Percentiles rank a stretch among this genome's conserved stretches.
Evolutionary conservation across 306 rosid genomes (phyloP).

Genomic region (Quercus agrifolia): DNA sequence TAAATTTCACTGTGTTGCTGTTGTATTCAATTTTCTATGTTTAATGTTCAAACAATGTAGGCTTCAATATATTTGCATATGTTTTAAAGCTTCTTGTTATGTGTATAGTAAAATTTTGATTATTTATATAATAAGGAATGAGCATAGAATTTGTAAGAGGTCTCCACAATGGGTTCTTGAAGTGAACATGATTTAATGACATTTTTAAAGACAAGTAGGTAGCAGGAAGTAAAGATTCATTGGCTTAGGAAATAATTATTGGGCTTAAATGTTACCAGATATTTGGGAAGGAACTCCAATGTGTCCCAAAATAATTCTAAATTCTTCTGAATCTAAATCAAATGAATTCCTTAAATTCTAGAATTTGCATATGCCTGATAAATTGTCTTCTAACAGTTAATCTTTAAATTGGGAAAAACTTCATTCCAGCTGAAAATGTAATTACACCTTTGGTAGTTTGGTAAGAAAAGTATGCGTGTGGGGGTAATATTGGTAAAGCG

Average conservation of each 20-base stretch:
- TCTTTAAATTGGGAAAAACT: background rate
- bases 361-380: background rate
- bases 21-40: background rate
- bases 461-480: background rate
- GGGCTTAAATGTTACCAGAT: background rate
- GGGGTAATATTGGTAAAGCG: background rate
- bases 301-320: background rate
- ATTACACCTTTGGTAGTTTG: background rate
- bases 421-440: background rate
- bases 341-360: background rate
- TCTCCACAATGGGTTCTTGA: background rate
- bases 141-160: background rate
- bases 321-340: background rate
- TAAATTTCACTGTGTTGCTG: slow-evolving; percentile 22
- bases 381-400: background rate
- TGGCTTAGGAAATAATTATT: background rate
- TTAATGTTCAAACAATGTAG: background rate
- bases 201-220: background rate
- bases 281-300: background rate
- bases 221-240: background rate
- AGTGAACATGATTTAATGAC: background rate
- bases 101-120: background rate
- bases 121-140: background rate
- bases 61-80: background rate
- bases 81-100: background rate